Evolutionary conservation across 2,329 filamentous ascomycete genomes (phyloP).

Genomic region (Xylaria sp.): DNA sequence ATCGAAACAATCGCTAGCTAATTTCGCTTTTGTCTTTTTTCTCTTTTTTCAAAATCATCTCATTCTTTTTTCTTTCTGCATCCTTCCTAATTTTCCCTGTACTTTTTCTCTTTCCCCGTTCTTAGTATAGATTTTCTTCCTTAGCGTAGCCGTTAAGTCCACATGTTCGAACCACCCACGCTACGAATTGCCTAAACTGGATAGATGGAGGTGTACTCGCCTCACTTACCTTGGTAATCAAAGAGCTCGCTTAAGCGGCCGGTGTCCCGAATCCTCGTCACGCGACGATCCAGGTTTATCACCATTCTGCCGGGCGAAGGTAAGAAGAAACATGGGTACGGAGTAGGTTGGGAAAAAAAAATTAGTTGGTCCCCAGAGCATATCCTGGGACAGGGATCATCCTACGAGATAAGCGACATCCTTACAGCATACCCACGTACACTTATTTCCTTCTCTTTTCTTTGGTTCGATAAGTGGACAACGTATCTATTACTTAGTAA

Average conservation of each 20-base stretch:
- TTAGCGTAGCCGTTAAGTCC: background rate
- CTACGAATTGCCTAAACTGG: constrained; percentile 15
- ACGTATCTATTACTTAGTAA: background rate
- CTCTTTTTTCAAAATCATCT: too few relatives aligned
- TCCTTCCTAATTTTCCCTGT: background rate
- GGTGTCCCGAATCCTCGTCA: constrained; percentile 19
- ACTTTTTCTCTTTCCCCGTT: background rate
- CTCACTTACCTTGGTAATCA: constrained; percentile 1
- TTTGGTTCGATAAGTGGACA: constrained; percentile 12
- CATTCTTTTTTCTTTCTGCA: background rate
- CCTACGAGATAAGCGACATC: constrained; percentile 27
- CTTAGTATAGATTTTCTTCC: background rate
- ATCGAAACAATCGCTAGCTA: constrained; percentile 51
- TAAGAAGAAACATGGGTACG: background rate
- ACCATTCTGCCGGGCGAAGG: background rate
- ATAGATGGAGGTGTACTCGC: background rate
- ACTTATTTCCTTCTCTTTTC: background rate
- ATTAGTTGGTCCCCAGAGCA: background rate
- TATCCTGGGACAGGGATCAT: constrained; percentile 26
- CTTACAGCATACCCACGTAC: background rate
- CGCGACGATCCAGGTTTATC: constrained; percentile 17
- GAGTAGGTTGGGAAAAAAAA: background rate
- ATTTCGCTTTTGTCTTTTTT: background rate
- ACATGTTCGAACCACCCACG: constrained; percentile 7
- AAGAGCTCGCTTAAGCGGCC: constrained; percentile 13